These are phyloP conservation scores for Hyphopichia homilentoma DNA, from an alignment of 805 yeast genomes.

Conservation along the genomic window DNA sequence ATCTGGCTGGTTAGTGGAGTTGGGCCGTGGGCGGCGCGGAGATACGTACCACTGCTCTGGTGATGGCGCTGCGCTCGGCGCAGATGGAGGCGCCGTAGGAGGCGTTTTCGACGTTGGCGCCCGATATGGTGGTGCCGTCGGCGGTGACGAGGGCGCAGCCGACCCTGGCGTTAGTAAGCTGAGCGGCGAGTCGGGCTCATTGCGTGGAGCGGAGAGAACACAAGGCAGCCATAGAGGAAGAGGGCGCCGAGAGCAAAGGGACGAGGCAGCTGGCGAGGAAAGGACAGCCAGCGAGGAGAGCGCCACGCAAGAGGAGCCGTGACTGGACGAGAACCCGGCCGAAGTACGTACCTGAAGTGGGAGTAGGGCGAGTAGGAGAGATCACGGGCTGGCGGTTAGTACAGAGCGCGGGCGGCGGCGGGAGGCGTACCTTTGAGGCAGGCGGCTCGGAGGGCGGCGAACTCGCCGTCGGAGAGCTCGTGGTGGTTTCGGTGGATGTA, in stretches of 20 bases:
- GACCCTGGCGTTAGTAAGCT: slow-evolving; percentile 42
- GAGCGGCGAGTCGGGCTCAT: too few species aligned
- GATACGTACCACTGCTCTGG: slow-evolving; percentile 29
- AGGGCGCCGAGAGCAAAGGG: too few species aligned
- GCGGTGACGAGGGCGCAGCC: slow-evolving; percentile 70
- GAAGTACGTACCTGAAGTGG: slow-evolving; percentile 45
- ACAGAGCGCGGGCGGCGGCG: not conserved
- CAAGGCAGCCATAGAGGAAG: too few species aligned
- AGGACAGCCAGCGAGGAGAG: too few species aligned
- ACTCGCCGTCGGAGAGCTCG: slow-evolving; percentile 18
- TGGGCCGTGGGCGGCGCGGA: slow-evolving; percentile 8
- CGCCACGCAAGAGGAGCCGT: too few species aligned
- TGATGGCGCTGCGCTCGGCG: slow-evolving; percentile 37
- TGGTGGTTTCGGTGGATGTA: slow-evolving; percentile 7
- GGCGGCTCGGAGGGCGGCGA: slow-evolving; percentile 10
- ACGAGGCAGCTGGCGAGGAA: too few species aligned
- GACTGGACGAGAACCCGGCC: not conserved
- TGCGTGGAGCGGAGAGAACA: too few species aligned
- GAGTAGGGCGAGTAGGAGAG: slow-evolving; percentile 69
- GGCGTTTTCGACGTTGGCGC: slow-evolving; percentile 94
- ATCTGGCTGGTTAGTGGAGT: slow-evolving; percentile 21
- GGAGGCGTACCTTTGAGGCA: slow-evolving; percentile 20
- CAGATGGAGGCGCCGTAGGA: slow-evolving; percentile 62
- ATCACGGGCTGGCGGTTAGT: slow-evolving; percentile 41
- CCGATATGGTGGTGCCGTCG: slow-evolving; percentile 48